These are phyloP conservation scores for Xylariaceae sp. DNA, from an alignment of 2,329 filamentous ascomycete species.

Conservation along the genomic window DNA sequence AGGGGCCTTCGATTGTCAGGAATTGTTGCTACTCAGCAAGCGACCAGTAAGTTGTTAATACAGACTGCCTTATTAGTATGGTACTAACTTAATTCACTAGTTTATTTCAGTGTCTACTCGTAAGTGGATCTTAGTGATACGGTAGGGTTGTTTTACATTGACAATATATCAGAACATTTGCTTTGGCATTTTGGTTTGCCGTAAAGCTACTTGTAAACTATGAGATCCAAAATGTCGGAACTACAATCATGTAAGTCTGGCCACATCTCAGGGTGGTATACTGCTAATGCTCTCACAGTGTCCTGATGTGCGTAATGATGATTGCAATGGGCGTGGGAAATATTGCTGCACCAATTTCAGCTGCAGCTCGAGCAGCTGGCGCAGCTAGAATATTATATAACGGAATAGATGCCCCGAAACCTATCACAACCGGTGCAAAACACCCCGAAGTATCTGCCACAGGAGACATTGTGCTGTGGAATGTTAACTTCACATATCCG, in stretches of 20 bases:
- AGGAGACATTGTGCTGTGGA: conserved; percentile 63
- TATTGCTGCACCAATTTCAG: conserved; percentile 63
- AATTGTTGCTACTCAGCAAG: conserved; percentile 39
- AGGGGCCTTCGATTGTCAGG: conserved; percentile 37
- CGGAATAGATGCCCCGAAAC: conserved; percentile 56
- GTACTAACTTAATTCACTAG: conserved; percentile 30
- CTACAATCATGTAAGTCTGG: conserved; percentile 55
- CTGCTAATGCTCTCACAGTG: conserved; percentile 35
- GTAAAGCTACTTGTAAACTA: conserved; percentile 34
- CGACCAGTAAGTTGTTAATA: conserved; percentile 36
- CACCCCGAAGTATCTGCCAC: conserved; percentile 54
- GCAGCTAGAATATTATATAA: conserved; percentile 63
- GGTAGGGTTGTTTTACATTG: conserved; percentile 1
- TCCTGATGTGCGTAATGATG: conserved; percentile 65
- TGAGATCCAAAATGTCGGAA: conserved; percentile 54
- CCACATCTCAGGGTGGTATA: accelerated
- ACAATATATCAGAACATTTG: conserved; percentile 36
- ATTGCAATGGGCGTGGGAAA: conserved; percentile 61
- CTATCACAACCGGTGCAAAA: conserved; percentile 48
- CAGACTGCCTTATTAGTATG: neutral
- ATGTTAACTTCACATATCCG: conserved; percentile 75
- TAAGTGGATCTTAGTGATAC: conserved; percentile 12
- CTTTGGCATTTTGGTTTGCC: conserved; percentile 41
- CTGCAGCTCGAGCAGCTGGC: conserved; percentile 60
- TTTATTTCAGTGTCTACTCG: conserved; percentile 42